These are phyloP conservation scores for Neonectria magnoliae DNA, from an alignment of 2,329 filamentous ascomycete genomes.

Conservation along the genomic window DNA sequence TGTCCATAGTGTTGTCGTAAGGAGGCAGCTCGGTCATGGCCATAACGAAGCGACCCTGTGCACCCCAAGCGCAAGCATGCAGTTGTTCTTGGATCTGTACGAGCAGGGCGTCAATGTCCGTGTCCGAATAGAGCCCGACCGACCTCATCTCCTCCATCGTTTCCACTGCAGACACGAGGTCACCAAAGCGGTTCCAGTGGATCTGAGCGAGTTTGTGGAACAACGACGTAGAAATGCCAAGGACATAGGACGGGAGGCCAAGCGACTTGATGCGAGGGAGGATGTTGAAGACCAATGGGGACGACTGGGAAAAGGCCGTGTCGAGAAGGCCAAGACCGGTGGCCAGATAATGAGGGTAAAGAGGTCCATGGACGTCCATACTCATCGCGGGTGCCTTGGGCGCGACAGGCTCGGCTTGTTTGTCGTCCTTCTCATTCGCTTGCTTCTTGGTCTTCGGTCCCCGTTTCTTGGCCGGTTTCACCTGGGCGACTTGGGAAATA, in stretches of 20 bases:
- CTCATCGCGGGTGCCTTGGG: conserved; percentile 46
- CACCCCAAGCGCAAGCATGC: conserved; percentile 49
- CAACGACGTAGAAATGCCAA: conserved; percentile 75
- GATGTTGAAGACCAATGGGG: conserved; percentile 67
- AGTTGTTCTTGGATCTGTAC: conserved; percentile 46
- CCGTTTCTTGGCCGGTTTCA: conserved; percentile 3
- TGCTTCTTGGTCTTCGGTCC: conserved; percentile 27
- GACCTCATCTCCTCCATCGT: conserved; percentile 73
- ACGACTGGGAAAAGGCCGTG: conserved; percentile 65
- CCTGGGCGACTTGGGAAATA: conserved; percentile 49
- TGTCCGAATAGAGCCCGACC: conserved; percentile 68
- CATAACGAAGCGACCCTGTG: conserved; percentile 52
- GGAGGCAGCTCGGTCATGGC: conserved; percentile 51
- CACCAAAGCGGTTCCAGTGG: conserved; percentile 69
- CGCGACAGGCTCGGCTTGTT: conserved; percentile 7
- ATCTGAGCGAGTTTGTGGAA: conserved; percentile 74
- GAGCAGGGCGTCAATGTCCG: conserved; percentile 43
- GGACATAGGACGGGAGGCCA: conserved; percentile 75
- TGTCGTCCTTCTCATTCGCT: conserved; percentile 19
- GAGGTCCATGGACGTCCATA: conserved; percentile 68
- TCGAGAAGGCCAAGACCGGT: conserved; percentile 67
- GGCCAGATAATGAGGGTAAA: conserved; percentile 71
- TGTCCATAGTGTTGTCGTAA: conserved; percentile 43
- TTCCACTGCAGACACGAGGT: conserved; percentile 63
- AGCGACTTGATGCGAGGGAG: conserved; percentile 74